Evolutionary conservation across 371 early-diverging fungal species (phyloP).

Genomic region (Rhizopus sp.): DNA sequence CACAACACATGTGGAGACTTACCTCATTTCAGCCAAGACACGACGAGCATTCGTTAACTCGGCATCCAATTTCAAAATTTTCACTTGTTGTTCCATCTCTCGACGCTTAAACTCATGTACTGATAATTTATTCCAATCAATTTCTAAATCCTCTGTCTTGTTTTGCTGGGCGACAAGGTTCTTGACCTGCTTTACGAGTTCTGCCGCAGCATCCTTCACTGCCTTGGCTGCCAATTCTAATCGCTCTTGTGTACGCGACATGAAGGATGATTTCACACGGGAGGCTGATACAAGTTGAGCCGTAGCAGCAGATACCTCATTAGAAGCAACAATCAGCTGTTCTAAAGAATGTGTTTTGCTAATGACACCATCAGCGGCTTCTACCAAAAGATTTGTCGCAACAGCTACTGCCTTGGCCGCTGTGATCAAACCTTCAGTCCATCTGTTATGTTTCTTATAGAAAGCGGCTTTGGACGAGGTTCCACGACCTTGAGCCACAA

Average conservation of each 20-base stretch:
- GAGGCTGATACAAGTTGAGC: slow-evolving; percentile 97
- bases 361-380: slow-evolving; percentile 95
- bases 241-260: slow-evolving; percentile 89
- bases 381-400: slow-evolving; percentile 90
- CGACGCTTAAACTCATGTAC: slow-evolving; percentile 92
- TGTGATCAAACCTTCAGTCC: slow-evolving; percentile 98
- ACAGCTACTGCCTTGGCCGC: slow-evolving; percentile 95
- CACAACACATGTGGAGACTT: slow-evolving; percentile 64
- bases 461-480: slow-evolving; percentile 85
- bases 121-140: slow-evolving; percentile 78
- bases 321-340: slow-evolving; percentile 94
- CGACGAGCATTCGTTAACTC: slow-evolving; percentile 85
- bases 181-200: slow-evolving; percentile 92
- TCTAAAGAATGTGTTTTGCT: slow-evolving; percentile 89
- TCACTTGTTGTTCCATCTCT: slow-evolving; percentile 98
- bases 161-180: slow-evolving; percentile 76
- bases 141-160: slow-evolving; percentile 44
- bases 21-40: slow-evolving; percentile 91
- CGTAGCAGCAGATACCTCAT: slow-evolving; percentile 94
- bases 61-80: slow-evolving; percentile 93
- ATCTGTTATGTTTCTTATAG: slow-evolving; percentile 98
- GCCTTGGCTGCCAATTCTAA: slow-evolving; percentile 92
- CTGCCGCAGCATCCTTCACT: slow-evolving; percentile 89
- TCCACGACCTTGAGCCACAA: slow-evolving; percentile 92
- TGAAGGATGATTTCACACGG: slow-evolving; percentile 90